A percentile compares a stretch with the other conserved stretches of the same genome.
Conservation (phyloP, 352 stramenopile species). For the Globisporangium middletonii region DNA sequence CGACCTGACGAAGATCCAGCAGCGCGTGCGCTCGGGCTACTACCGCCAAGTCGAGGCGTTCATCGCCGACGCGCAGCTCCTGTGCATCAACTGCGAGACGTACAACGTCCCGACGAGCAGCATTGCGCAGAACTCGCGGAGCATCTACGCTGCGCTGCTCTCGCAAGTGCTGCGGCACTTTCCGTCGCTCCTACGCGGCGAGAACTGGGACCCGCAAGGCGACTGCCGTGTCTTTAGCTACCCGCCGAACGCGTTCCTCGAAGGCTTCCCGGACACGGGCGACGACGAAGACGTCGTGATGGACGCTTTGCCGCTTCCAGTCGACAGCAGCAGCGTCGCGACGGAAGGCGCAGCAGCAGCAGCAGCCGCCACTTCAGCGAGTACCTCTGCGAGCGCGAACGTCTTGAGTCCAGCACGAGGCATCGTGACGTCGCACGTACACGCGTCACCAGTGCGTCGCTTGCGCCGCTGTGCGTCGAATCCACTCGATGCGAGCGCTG, state of each 20-base stretch:
- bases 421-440: neutral
- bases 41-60: slow-evolving; percentile 85
- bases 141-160: slow-evolving; percentile 48
- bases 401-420: too few relatives aligned
- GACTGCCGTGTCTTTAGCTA: slow-evolving; percentile 29
- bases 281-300: slow-evolving; percentile 4
- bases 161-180: slow-evolving; percentile 63
- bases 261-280: slow-evolving; percentile 19
- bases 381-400: too few relatives aligned
- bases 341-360: neutral
- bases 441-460: slow-evolving; percentile 1
- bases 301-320: neutral
- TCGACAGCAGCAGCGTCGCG: neutral
- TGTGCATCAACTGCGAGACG: slow-evolving; percentile 74
- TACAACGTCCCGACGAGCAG: slow-evolving; percentile 80
- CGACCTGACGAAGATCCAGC: slow-evolving; percentile 74
- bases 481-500: neutral
- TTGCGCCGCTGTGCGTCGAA: neutral
- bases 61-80: slow-evolving; percentile 63
- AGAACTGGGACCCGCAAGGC: slow-evolving; percentile 18
- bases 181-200: slow-evolving; percentile 29
- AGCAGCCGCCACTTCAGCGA: neutral
- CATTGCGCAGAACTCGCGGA: slow-evolving; percentile 81
- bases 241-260: slow-evolving; percentile 51
- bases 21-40: slow-evolving; percentile 55